A percentile compares a stretch with the other conserved stretches of the same genome.
These are phyloP conservation scores for Leucocoprinus leucothites DNA, from an alignment of 768 basidiomycete species.

Conservation along the genomic window DNA sequence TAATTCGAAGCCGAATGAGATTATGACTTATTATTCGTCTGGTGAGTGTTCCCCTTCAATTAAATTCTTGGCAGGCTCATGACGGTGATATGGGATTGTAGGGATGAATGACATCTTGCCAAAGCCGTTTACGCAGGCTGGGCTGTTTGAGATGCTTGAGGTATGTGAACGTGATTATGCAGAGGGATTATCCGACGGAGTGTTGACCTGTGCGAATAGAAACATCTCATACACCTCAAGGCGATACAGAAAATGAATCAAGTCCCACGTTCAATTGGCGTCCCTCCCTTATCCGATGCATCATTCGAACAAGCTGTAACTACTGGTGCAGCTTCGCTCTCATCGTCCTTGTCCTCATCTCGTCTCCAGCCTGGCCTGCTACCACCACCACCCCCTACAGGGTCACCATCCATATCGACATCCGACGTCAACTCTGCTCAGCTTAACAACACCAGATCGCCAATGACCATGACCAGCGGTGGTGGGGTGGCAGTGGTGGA, in stretches of 20 bases:
- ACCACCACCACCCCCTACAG: conserved; percentile 11
- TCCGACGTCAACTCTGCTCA: no score
- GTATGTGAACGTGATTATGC: conserved; percentile 30
- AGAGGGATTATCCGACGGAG: background rate
- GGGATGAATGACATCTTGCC: conserved; percentile 97
- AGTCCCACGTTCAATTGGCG: conserved; percentile 63
- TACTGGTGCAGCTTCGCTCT: conserved; percentile 10
- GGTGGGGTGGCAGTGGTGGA: no score
- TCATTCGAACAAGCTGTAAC: conserved; percentile 55
- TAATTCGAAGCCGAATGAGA: conserved; percentile 89
- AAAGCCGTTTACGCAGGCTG: conserved; percentile 96
- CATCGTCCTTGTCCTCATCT: background rate
- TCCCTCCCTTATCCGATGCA: conserved; percentile 56
- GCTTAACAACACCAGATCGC: no score
- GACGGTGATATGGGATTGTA: conserved; percentile 12
- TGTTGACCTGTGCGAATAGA: conserved; percentile 38
- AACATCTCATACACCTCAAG: conserved; percentile 86
- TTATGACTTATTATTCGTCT: conserved; percentile 86
- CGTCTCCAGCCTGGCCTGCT: conserved; percentile 11
- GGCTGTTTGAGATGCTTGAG: conserved; percentile 89
- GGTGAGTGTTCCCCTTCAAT: conserved; percentile 32
- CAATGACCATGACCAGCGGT: no score
- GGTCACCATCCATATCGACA: conserved; percentile 4
- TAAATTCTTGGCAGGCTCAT: no score
- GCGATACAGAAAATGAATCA: conserved; percentile 74